phyloP scores from a whole-genome alignment of 169 alveolate species.

The Plasmodium yoelii region DNA sequence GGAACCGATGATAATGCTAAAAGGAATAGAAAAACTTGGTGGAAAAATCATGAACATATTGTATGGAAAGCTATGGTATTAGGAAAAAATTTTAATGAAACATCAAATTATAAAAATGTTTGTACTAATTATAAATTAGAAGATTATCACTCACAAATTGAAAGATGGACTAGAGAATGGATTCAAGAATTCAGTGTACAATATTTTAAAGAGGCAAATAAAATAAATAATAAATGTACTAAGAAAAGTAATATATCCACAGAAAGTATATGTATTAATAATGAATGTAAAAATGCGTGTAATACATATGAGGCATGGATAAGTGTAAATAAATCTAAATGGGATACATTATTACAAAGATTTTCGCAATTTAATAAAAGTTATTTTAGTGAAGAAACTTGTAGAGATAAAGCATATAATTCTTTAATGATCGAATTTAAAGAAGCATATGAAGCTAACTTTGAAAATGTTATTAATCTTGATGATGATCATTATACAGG shows the following conservation, averaged over 20 bases:
- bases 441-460: background rate
- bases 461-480: slow-evolving; percentile 6
- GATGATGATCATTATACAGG: background rate
- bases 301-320: background rate
- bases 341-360: background rate
- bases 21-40: background rate
- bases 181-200: background rate
- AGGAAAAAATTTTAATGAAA: background rate
- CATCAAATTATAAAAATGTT: background rate
- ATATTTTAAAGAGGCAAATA: background rate
- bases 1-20: background rate
- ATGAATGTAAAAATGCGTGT: background rate
- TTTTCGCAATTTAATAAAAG: background rate
- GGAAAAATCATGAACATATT: background rate
- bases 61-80: background rate
- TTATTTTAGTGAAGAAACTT: background rate
- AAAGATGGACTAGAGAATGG: slow-evolving; percentile 5
- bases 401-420: background rate
- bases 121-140: background rate
- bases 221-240: background rate
- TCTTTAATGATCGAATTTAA: background rate
- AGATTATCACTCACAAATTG: background rate
- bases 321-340: background rate
- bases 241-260: background rate
- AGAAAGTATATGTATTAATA: background rate